Conservation (phyloP, 2,329 filamentous ascomycete species). For the Fusarium citri region DNA sequence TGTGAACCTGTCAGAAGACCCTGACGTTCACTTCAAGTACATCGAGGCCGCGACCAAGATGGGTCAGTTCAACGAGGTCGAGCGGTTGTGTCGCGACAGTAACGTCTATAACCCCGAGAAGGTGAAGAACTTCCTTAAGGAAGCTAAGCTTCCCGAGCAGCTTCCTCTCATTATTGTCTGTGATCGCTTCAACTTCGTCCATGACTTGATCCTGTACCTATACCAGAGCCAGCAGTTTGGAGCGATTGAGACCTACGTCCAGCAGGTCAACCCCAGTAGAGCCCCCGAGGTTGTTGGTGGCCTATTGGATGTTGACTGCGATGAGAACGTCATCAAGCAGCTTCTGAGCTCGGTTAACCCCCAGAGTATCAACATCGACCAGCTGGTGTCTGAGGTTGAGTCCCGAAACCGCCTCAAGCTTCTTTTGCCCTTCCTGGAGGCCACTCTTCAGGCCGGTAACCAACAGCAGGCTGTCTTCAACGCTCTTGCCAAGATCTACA, state of each 20-base stretch:
- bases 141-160: conserved; percentile 91
- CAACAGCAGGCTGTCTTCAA: conserved; percentile 98
- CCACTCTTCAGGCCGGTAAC: conserved; percentile 88
- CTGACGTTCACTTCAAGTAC: conserved; percentile 99
- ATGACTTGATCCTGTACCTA: conserved; percentile 94
- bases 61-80: conserved; percentile 93
- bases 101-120: conserved; percentile 91
- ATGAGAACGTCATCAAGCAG: conserved; percentile 95
- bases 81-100: conserved; percentile 96
- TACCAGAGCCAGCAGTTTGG: conserved; percentile 99
- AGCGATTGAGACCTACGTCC: conserved; percentile 97
- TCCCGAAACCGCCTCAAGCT: conserved; percentile 95
- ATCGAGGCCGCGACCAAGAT: conserved; percentile 96
- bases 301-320: conserved; percentile 94
- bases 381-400: conserved; percentile 95
- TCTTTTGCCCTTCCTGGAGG: conserved; percentile 93
- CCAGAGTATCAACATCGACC: conserved; percentile 88
- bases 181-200: conserved; percentile 99
- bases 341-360: conserved; percentile 87
- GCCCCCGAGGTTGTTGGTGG: conserved; percentile 95
- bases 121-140: conserved; percentile 99
- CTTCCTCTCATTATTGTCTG: conserved; percentile 97
- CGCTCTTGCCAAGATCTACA: conserved; percentile 98
- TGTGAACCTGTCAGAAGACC: conserved; percentile 94
- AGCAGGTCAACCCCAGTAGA: conserved; percentile 91